Evolutionary conservation across 495 filamentous ascomycete genomes (phyloP), one percentile per base, ranked within the genome.

Genomic region (Podospora bellae-mahoneyi): DNA sequence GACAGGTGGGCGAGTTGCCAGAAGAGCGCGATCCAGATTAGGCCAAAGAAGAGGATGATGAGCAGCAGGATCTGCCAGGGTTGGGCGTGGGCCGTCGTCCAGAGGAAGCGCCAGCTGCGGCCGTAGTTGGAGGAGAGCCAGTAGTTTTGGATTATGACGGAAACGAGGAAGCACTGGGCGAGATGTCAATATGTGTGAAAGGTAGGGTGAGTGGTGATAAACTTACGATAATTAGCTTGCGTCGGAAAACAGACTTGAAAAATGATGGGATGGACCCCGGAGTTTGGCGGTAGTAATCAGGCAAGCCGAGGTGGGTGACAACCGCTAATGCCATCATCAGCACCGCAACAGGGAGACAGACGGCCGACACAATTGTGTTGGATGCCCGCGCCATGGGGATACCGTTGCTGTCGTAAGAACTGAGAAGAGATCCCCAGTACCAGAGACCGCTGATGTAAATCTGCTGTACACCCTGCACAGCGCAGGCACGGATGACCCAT

Each of bases 241-340:
- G 81, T 15, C 86, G 85, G 66, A 83, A 72, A 10, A 90, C 72
- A 18, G 85, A 83, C 5, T 69, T 82, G 79, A 82, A 89, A 73
- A 84, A 87, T 44, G 77, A 83, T 0, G 90, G 89, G 0, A 92
- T 86, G 58, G 86, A 85, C 62, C 89, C 90, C 1, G 90, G 90
- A 1, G 82, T 78, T 66, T 89, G 88, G 62, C 85, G 85, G 75
- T 91, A 91, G 81, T 88, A 90, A 54, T 84, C 82, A 10, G 88
- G 88, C 0, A 91, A 78, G 54, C 87, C 87, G 56, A 84, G 64
- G 71, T 82, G 85, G 27, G 88, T 78, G 15, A 83, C 72, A 18
- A 83, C 63, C 54, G 81, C 83, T 9, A 90, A 77, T 16, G 73
- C 75, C 69, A 80, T 84, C 53, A 90, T 73, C 56, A 85, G 68